These are phyloP conservation scores for Herpetomonas tarakana DNA, from an alignment of 208 protist genomes.

Conservation along the genomic window DNA sequence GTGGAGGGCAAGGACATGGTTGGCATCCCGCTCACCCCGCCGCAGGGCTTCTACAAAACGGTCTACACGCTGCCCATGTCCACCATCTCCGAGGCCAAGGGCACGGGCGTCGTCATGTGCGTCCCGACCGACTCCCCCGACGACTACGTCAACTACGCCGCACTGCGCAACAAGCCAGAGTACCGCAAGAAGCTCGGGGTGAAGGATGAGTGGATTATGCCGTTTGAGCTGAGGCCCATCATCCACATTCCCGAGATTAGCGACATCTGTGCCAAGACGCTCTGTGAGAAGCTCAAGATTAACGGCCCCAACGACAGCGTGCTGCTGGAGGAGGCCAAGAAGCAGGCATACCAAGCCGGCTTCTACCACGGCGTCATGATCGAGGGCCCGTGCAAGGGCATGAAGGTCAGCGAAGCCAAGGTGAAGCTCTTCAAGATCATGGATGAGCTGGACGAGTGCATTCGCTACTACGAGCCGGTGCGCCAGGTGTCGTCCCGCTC, in stretches of 20 bases:
- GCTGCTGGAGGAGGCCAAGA: slow-evolving; percentile 97
- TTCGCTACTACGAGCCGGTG: slow-evolving; percentile 97
- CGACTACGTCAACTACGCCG: slow-evolving; percentile 97
- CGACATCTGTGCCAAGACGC: slow-evolving; percentile 65
- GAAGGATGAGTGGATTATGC: slow-evolving; percentile 95
- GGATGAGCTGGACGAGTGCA: slow-evolving; percentile 72
- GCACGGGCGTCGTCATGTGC: slow-evolving; percentile 98
- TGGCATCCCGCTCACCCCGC: slow-evolving; percentile 93
- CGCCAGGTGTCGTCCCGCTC: slow-evolving; percentile 96
- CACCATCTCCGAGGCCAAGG: slow-evolving; percentile 97
- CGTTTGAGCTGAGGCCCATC: slow-evolving; percentile 94
- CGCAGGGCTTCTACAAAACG: slow-evolving; percentile 70
- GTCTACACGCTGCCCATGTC: slow-evolving; percentile 98
- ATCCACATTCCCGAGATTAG: slow-evolving; percentile 95
- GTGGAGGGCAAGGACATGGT: slow-evolving; percentile 94
- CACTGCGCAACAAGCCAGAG: slow-evolving; percentile 94
- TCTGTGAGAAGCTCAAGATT: slow-evolving; percentile 97
- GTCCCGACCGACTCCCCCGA: slow-evolving; percentile 98
- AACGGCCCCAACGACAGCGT: slow-evolving; percentile 94
- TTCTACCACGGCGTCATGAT: slow-evolving; percentile 98
- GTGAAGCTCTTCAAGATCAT: slow-evolving; percentile 74
- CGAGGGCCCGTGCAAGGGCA: slow-evolving; percentile 61
- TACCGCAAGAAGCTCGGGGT: slow-evolving; percentile 93
- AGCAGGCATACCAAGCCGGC: slow-evolving; percentile 95
- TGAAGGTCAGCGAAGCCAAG: slow-evolving; percentile 95